phyloP scores from a whole-genome alignment of 345 rosid genomes.

The Linum lewisii region DNA sequence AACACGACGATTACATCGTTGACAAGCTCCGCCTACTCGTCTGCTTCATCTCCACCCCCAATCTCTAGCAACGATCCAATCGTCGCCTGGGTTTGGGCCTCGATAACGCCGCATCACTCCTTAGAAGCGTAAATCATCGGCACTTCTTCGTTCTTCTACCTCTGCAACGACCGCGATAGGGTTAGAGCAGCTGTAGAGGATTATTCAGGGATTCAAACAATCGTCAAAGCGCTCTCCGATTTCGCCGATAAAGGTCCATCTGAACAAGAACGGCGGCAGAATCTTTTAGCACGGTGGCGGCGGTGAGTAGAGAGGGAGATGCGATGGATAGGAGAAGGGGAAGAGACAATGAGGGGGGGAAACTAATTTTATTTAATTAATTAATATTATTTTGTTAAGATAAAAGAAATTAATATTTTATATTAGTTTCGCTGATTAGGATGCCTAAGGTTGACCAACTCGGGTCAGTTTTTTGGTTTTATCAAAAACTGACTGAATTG shows the following conservation, averaged over 20 bases:
- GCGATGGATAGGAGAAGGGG: too few species aligned
- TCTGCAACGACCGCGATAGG: conserved; percentile 57
- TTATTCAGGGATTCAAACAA: conserved; percentile 40
- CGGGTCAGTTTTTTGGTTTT: too few species aligned
- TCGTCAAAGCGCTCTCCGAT: conserved; percentile 57
- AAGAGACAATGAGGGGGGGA: too few species aligned
- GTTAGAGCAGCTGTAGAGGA: conserved; percentile 44
- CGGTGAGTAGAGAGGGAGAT: too few species aligned
- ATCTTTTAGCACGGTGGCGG: conserved; percentile 73
- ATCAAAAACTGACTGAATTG: too few species aligned
- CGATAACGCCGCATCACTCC: conserved; percentile 37
- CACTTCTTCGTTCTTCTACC: conserved; percentile 25
- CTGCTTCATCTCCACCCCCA: conserved; percentile 23
- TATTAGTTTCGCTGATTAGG: too few species aligned
- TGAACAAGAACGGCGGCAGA: conserved; percentile 46
- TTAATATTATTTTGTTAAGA: too few species aligned
- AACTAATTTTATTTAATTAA: too few species aligned
- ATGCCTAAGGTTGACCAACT: too few species aligned
- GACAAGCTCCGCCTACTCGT: conserved; percentile 7
- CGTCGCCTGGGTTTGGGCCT: conserved; percentile 86
- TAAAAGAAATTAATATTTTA: too few species aligned
- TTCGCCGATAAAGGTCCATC: conserved; percentile 58
- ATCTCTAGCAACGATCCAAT: conserved; percentile 86
- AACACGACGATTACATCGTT: background rate
- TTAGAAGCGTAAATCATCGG: conserved; percentile 71